A percentile compares a stretch with the other conserved stretches of the same genome.
Evolutionary conservation across 805 yeast species (phyloP).

Genomic region (Zygoascus biomembranicola): DNA sequence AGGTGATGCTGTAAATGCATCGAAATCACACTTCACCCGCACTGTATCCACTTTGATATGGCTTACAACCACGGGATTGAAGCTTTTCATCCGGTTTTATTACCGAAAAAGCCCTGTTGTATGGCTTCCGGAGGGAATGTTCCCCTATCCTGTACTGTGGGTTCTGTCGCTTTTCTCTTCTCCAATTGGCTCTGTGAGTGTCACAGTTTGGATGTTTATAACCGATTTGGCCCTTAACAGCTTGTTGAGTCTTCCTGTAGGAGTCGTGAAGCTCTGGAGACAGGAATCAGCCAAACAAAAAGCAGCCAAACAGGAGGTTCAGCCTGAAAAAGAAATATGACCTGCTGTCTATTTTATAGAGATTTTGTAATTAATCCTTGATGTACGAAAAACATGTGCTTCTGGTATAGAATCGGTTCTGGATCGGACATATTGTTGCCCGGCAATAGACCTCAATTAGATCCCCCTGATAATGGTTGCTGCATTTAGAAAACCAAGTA

Average conservation of each 20-base stretch:
- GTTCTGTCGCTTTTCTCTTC: slow-evolving; percentile 56
- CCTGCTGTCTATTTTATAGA: too few relatives aligned
- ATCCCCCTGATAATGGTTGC: too few relatives aligned
- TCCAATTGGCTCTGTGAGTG: slow-evolving; percentile 54
- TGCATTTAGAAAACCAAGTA: too few relatives aligned
- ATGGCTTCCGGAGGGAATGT: slow-evolving; percentile 47
- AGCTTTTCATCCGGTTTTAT: slow-evolving; percentile 41
- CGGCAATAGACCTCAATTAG: too few relatives aligned
- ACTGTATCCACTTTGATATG: slow-evolving; percentile 31
- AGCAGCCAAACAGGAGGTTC: not conserved
- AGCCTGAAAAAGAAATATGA: not conserved
- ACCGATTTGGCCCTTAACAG: slow-evolving; percentile 21
- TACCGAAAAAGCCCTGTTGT: slow-evolving; percentile 48
- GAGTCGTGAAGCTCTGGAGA: not conserved
- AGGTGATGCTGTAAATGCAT: slow-evolving; percentile 25
- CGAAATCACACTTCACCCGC: slow-evolving; percentile 31
- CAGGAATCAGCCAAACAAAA: not conserved
- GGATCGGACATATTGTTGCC: too few relatives aligned
- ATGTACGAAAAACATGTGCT: too few relatives aligned
- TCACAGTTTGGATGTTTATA: slow-evolving; percentile 46
- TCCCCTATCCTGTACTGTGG: slow-evolving; percentile 52
- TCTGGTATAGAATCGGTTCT: too few relatives aligned
- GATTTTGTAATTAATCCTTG: too few relatives aligned
- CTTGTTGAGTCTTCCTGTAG: not conserved
- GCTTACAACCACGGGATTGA: slow-evolving; percentile 33